Evolutionary conservation across 2,329 filamentous ascomycete genomes (phyloP).

Genomic region (Magnaporthiopsis incrustans): DNA sequence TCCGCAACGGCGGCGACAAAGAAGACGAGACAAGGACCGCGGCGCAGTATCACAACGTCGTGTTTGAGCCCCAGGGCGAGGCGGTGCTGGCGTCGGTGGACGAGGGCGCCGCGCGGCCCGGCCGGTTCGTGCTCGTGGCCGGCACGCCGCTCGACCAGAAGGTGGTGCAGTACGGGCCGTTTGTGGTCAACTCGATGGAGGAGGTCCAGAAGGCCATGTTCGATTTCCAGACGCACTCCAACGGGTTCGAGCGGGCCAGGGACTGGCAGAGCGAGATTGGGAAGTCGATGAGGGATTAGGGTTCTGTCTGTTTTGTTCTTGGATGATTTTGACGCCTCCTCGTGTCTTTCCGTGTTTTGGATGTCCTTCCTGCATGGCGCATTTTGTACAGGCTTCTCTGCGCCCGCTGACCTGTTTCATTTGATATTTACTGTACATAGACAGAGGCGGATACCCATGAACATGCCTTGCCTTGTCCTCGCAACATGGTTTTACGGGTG

Average conservation of each 20-base stretch:
- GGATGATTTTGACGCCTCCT: neutral
- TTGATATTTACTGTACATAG: neutral
- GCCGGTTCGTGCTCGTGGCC: slow-evolving; percentile 63
- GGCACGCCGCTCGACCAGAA: slow-evolving; percentile 74
- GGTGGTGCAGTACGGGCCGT: slow-evolving; percentile 77
- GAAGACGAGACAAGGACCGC: slow-evolving; percentile 43
- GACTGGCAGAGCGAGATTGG: slow-evolving; percentile 84
- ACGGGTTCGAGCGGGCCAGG: slow-evolving; percentile 73
- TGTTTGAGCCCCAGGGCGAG: slow-evolving; percentile 77
- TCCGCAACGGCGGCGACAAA: slow-evolving; percentile 45
- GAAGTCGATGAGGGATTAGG: slow-evolving; percentile 53
- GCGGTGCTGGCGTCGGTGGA: slow-evolving; percentile 63
- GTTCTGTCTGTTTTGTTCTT: neutral
- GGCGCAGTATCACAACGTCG: slow-evolving; percentile 74
- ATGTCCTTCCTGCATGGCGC: neutral
- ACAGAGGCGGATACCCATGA: neutral
- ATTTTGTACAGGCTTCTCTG: neutral
- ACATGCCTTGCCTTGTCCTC: neutral
- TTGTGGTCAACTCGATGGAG: slow-evolving; percentile 66
- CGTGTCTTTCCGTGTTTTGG: neutral
- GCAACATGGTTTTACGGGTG: neutral
- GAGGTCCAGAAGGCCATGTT: slow-evolving; percentile 69
- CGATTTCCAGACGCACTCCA: slow-evolving; percentile 64
- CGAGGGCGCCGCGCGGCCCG: slow-evolving; percentile 50
- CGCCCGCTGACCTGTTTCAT: neutral